Base-by-base conservation (phyloP, 805 yeast genomes). In the Yarrowia hollandica region DNA sequence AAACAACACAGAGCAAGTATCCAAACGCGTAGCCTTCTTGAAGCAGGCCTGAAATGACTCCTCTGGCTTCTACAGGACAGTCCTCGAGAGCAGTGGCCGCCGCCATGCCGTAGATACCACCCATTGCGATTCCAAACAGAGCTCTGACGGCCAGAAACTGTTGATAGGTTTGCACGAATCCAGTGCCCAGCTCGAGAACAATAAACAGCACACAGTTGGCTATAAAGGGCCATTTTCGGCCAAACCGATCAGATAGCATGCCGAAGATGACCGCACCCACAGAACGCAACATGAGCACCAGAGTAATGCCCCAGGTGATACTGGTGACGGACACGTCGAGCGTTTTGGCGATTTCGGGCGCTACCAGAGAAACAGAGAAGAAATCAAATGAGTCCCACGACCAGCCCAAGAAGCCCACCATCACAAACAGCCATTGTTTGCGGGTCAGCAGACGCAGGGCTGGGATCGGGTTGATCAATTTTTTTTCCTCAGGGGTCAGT, bases 181-280 rank as follows among this genome's bases (percentile, higher is more conserved):
- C 48, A 2, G 48, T 41, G 2, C 48, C 48, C 15, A 41, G 23
- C 4, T 41, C 48, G 5, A 41, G 33, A 3, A 41, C 33, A 6
- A 26, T 26, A 9, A 41, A 41, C 12, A 41, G 11, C n/a, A 41
- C 33, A 26, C 33, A 26, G 33, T 41, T 41, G 22, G 33, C 30
- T 2, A 41, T 26, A 18, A 41, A 41, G 7, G 48, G 48, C 23
- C 33, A 41, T 14, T 41, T 26, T 41, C 48, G 48, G 1, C 48
- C 48, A 18, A 16, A 41, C 6, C 48, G 48, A 14, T 41, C 48
- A 6, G 48, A 41, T 23, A 26, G 83, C 23, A 78, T 68, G 35
- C 90, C 91, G 67, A 85, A 84, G 28, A 81, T 73, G n/a, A 84
- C 70, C 0, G 90, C 90, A 46, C 91, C 91, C 1, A 82, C 83